Base-by-base conservation (phyloP, 129 eudicot species). In the Helianthus annuus region DNA sequence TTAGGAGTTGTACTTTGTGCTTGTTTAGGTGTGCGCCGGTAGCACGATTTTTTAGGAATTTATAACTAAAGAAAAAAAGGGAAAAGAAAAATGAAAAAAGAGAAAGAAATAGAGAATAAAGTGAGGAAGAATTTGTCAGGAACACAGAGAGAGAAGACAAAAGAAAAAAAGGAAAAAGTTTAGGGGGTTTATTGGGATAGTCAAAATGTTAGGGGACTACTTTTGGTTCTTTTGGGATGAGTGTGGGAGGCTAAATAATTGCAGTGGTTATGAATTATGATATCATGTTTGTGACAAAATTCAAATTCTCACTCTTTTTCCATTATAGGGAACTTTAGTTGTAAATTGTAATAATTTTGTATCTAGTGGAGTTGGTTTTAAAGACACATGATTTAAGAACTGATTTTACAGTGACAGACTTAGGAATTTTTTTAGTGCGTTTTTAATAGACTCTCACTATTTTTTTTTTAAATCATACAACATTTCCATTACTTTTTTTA, bases 231-330 rank as follows among this genome's bases (percentile, higher is more conserved):
- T 24, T 44, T 36, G 61, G 74, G 80, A 78, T 72, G 68, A 6
- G 79, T 81, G 97, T 83, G 95, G 91, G 97, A 88, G 80, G 81
- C 95, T 88, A 75, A 88, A 88, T 88, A 72, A 88, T 85, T 85
- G 89, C 61, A 67, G 85, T 75, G 77, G 92, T 60, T 60, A 60
- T 60, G 45, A 60, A 13, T 60, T 51, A 51, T 87, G 84, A 87
- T 79, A 81, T 68, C 68, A 85, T 85, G 86, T 69, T 85, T 55
- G 71, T 59, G 13, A 38, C 56, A 61, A 45, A 51, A 58, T 76
- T 76, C 80, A 69, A 76, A 76, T 38, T 53, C n/a, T 64, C 34
- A 51, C 51, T 74, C 9, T 24, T 74, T 42, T 42, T 42, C 46
- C 11, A 55, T 19, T 7, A 7, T 15, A 19, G 19, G 36, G 12